Evolutionary conservation across 768 basidiomycete genomes (phyloP).

Genomic region (Hydnomerulius pinastri): DNA sequence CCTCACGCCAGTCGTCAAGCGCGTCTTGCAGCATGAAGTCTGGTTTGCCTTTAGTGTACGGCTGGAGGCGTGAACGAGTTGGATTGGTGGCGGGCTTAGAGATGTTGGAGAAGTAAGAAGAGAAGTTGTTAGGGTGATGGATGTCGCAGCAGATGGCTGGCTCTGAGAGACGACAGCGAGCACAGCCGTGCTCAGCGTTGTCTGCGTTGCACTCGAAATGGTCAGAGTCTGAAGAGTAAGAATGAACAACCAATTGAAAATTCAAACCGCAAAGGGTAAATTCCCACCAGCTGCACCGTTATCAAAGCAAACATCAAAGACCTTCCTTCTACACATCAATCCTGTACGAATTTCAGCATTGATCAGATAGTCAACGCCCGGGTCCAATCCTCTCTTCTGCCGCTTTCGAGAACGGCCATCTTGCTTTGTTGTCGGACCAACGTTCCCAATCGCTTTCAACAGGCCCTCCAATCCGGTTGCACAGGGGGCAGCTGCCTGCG

Average conservation of each 20-base stretch:
- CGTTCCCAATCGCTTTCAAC: neutral
- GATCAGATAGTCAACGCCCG: constrained; percentile 29
- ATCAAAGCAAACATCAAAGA: constrained; percentile 21
- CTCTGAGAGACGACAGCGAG: constrained; percentile 10
- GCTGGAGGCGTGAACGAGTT: constrained; percentile 3
- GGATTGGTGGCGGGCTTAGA: neutral
- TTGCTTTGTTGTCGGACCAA: neutral
- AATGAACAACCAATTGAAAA: neutral
- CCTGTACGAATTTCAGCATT: constrained; percentile 21
- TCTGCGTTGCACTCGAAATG: constrained; percentile 2
- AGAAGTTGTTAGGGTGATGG: constrained; percentile 14
- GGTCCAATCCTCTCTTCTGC: constrained; percentile 9
- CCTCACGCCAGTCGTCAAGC: constrained; percentile 16
- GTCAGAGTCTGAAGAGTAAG: constrained; percentile 6
- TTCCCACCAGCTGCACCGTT: constrained; percentile 20
- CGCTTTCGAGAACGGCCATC: constrained; percentile 10
- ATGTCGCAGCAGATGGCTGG: no score
- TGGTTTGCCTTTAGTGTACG: constrained; percentile 1
- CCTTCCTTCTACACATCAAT: constrained; percentile 15
- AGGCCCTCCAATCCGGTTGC: neutral
- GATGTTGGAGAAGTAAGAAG: neutral
- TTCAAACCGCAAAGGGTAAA: neutral
- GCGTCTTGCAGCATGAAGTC: neutral
- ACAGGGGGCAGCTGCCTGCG: constrained; percentile 18
- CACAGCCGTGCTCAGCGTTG: constrained; percentile 12